These are phyloP conservation scores for Leptographium radiaticola DNA, from an alignment of 2,329 filamentous ascomycete genomes.

Conservation along the genomic window DNA sequence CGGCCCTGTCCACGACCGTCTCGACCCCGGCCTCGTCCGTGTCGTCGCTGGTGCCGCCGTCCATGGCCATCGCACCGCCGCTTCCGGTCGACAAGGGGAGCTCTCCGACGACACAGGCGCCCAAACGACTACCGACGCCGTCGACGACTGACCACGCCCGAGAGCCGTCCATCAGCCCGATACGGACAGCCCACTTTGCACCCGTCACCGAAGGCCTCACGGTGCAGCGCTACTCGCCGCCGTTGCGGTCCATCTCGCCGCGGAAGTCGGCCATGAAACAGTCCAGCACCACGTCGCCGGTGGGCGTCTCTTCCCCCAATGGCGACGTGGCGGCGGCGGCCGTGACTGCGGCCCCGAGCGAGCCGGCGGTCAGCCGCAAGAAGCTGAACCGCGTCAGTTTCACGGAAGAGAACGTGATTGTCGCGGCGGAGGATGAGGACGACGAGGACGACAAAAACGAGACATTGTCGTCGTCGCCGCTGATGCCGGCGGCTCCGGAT, in stretches of 20 bases:
- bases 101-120: too few relatives aligned
- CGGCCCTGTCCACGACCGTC: slow-evolving; percentile 3
- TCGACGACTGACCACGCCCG: slow-evolving; percentile 10
- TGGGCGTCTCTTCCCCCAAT: slow-evolving; percentile 19
- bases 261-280: slow-evolving; percentile 67
- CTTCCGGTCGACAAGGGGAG: too few relatives aligned
- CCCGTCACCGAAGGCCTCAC: slow-evolving; percentile 34
- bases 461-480: background rate
- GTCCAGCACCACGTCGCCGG: slow-evolving; percentile 36
- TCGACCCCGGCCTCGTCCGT: slow-evolving; percentile 5
- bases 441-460: slow-evolving; percentile 17
- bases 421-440: slow-evolving; percentile 33
- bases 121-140: background rate
- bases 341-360: background rate
- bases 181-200: slow-evolving; percentile 54
- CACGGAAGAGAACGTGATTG: slow-evolving; percentile 48
- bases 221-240: slow-evolving; percentile 50
- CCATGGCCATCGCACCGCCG: background rate
- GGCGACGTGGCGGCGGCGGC: slow-evolving; percentile 25
- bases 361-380: slow-evolving; percentile 30
- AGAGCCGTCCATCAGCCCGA: slow-evolving; percentile 46
- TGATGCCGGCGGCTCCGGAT: slow-evolving; percentile 3
- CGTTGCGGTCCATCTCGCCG: slow-evolving; percentile 58
- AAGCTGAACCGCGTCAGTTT: slow-evolving; percentile 68
- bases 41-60: slow-evolving; percentile 3